Base-by-base conservation (phyloP, 2,329 filamentous ascomycete genomes). In the Colletotrichum gigasporum region DNA sequence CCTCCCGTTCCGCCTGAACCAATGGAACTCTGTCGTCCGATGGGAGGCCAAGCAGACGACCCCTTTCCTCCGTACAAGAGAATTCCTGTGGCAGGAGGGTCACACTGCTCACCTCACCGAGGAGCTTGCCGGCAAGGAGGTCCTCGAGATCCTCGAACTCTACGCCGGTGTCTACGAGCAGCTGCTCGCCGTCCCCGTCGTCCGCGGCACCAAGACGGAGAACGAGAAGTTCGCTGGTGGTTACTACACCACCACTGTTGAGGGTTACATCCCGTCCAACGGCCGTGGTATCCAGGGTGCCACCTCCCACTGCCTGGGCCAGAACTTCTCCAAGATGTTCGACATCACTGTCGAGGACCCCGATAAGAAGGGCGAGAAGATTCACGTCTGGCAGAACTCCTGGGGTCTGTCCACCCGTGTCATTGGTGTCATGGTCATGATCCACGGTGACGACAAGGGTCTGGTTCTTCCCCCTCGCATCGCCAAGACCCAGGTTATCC, bases 311-410 rank as follows among this genome's bases (percentile, higher is more conserved):
- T 93, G 90, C 72, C 85, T 99, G 8, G 96, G 96, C 55, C 96
- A 99, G 81, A 97, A 99, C 82, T 99, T 99, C 82, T 94, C 91
- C 78, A 97, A 96, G 82, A 99, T 99, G 94, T 99, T 98, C 77
- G 91, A 96, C 78, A 98, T 99, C 77, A 97, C 91, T 0, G 93
- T 99, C 28, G 95, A 99, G 78, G 94, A 99, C 74, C 96, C 96
- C 22, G 83, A 85, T 65, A 86, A 96, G 77, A 91, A 92, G 80
- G 91, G 92, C 69, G 86, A 90, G 70, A 90, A 93, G 73, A 82
- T 97, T 60, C 83, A 95, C 74, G 94, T 98, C 61, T 98, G 95
- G 94, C 96, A 99, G 79, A 99, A 99, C 84, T 97, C 94, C 12
- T 99, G 96, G 96, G 96, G 96, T 80, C 87, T 99, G 66, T 98